Conservation (phyloP, 176 grass and related monocot species). For the Avena eriantha region DNA sequence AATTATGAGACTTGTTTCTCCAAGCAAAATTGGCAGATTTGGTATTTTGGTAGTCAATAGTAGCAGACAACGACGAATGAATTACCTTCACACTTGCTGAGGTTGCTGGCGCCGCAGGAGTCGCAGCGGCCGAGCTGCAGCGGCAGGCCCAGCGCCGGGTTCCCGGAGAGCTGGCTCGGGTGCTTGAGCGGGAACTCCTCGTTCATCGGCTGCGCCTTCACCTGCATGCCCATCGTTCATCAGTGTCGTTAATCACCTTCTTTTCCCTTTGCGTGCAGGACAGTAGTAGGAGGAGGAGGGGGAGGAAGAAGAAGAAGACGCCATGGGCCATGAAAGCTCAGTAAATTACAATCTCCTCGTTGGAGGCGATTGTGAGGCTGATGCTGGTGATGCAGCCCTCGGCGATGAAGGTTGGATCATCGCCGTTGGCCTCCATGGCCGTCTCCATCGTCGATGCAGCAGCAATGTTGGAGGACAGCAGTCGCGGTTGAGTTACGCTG, state of each 20-base stretch:
- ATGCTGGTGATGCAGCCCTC: neutral
- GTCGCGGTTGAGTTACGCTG: no score
- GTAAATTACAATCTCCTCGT: slow-evolving; percentile 11
- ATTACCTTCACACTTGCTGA: slow-evolving; percentile 4
- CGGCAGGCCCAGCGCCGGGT: neutral
- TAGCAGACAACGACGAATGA: neutral
- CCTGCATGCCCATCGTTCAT: neutral
- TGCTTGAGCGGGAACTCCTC: neutral
- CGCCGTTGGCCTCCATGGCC: neutral
- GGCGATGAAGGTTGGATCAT: neutral
- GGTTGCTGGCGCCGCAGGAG: neutral
- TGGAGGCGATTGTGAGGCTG: slow-evolving; percentile 5
- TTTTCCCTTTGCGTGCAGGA: no score
- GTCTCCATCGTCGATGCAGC: neutral
- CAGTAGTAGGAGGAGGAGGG: no score
- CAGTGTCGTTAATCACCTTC: no score
- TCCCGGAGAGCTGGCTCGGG: neutral
- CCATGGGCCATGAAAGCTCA: neutral
- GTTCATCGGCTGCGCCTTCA: slow-evolving; percentile 13
- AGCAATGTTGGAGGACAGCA: no score
- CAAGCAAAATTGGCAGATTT: neutral
- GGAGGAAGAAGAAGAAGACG: no score
- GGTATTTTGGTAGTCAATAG: neutral
- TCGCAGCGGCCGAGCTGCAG: slow-evolving; percentile 1
- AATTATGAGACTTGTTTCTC: neutral